Conservation (phyloP, 1,139 yeast species). For the Candida labiduridarum region DNA sequence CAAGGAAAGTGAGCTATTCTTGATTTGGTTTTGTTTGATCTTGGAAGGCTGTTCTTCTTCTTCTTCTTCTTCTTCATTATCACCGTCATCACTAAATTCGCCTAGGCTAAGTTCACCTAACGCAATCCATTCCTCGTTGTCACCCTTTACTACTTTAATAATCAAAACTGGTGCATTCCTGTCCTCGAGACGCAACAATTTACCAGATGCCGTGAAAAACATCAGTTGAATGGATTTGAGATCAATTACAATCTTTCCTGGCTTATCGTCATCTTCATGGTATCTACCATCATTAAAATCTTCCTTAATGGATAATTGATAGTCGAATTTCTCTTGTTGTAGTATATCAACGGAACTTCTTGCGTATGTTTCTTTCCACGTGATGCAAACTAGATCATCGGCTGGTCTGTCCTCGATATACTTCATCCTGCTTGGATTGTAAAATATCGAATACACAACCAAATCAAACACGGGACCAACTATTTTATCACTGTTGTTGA, state of each 20-base stretch:
- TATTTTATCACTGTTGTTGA: conserved; percentile 21
- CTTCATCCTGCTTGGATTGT: conserved; percentile 54
- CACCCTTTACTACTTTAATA: conserved; percentile 41
- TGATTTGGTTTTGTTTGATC: conserved; percentile 13
- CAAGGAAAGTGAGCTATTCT: conserved; percentile 48
- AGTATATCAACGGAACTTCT: conserved; percentile 50
- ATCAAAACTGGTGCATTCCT: conserved; percentile 71
- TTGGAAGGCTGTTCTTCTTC: conserved; percentile 25
- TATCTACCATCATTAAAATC: conserved; percentile 74
- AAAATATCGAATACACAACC: conserved; percentile 65
- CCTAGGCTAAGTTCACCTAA: conserved; percentile 44
- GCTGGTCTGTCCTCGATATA: conserved; percentile 26
- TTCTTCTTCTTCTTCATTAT: conserved; percentile 29
- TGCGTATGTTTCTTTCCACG: conserved; percentile 79
- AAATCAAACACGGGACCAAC: conserved; percentile 68
- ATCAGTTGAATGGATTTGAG: conserved; percentile 51
- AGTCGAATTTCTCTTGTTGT: conserved; percentile 29
- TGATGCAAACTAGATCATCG: conserved; percentile 42
- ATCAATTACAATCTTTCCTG: conserved; percentile 36
- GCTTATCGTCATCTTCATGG: conserved; percentile 56
- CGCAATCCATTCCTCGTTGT: conserved; percentile 52
- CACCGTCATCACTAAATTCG: conserved; percentile 31
- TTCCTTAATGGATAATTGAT: conserved; percentile 54
- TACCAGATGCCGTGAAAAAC: conserved; percentile 77
- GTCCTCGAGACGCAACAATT: conserved; percentile 63